phyloP scores from a whole-genome alignment of 257 asterid species.

The Salvia hispanica region DNA sequence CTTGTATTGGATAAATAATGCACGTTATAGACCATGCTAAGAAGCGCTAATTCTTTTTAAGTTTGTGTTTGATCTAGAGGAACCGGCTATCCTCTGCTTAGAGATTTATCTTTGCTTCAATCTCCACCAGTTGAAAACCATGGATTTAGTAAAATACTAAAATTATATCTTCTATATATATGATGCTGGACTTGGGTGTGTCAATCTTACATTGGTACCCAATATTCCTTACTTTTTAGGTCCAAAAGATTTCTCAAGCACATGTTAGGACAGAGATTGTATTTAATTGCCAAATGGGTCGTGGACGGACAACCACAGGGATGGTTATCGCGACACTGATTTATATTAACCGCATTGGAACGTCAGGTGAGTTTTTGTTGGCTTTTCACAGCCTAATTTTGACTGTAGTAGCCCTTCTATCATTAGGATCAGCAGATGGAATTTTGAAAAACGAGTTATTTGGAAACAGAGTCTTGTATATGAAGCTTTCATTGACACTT shows the following conservation, averaged over 20 bases:
- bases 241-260: slow-evolving; percentile 77
- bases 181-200: too few species aligned
- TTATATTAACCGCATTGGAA: slow-evolving; percentile 87
- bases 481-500: slow-evolving; percentile 13
- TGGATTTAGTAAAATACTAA: too few species aligned
- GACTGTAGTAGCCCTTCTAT: slow-evolving; percentile 5
- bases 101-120: too few species aligned
- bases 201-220: too few species aligned
- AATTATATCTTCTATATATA: too few species aligned
- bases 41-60: too few species aligned
- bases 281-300: slow-evolving; percentile 91
- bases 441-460: slow-evolving; percentile 9
- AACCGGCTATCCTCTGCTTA: too few species aligned
- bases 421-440: slow-evolving; percentile 5
- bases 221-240: slow-evolving; percentile 48
- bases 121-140: too few species aligned
- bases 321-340: slow-evolving; percentile 96
- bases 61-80: too few species aligned
- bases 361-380: slow-evolving; percentile 63
- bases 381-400: slow-evolving; percentile 24
- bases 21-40: too few species aligned
- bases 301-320: slow-evolving; percentile 98
- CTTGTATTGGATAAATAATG: too few species aligned
- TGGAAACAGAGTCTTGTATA: slow-evolving; percentile 8
- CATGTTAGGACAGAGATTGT: slow-evolving; percentile 73